A percentile compares a stretch with the other conserved stretches of the same genome.
phyloP scores from a whole-genome alignment of 2,329 filamentous ascomycete genomes.

The Cryphonectria nitschkei region DNA sequence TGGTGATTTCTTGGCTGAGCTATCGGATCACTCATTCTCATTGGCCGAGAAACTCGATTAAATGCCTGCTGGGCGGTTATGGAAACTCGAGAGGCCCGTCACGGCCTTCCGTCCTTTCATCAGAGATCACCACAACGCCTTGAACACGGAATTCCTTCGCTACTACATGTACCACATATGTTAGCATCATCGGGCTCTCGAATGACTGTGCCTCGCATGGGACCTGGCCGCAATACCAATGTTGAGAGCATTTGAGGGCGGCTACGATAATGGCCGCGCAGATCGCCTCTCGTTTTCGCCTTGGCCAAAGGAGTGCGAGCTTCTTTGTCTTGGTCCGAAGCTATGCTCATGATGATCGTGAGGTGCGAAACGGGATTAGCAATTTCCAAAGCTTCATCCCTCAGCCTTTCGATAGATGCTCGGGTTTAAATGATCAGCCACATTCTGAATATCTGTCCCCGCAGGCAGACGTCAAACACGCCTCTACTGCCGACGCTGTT shows the following conservation, averaged over 20 bases:
- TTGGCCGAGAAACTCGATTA: neutral
- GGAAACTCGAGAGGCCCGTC: neutral
- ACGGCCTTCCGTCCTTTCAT: neutral
- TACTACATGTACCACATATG: neutral
- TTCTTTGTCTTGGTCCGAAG: neutral
- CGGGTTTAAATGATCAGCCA: neutral
- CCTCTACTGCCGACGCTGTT: neutral
- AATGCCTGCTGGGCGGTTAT: neutral
- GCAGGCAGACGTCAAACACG: neutral
- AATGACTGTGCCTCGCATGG: neutral
- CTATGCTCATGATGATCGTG: neutral
- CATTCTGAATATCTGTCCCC: neutral
- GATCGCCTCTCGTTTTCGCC: neutral
- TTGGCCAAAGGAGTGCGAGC: neutral
- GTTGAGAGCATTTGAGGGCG: neutral
- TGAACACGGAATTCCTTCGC: neutral
- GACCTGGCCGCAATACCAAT: neutral
- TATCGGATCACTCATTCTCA: neutral
- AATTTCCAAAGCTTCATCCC: neutral
- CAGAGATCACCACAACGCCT: neutral
- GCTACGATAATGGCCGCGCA: neutral
- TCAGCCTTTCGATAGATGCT: neutral
- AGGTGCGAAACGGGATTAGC: neutral
- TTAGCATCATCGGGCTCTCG: neutral
- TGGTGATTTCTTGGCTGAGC: too few species aligned